These are phyloP conservation scores for Bruguiera sexangula DNA, from an alignment of 345 rosid species.

Conservation along the genomic window DNA sequence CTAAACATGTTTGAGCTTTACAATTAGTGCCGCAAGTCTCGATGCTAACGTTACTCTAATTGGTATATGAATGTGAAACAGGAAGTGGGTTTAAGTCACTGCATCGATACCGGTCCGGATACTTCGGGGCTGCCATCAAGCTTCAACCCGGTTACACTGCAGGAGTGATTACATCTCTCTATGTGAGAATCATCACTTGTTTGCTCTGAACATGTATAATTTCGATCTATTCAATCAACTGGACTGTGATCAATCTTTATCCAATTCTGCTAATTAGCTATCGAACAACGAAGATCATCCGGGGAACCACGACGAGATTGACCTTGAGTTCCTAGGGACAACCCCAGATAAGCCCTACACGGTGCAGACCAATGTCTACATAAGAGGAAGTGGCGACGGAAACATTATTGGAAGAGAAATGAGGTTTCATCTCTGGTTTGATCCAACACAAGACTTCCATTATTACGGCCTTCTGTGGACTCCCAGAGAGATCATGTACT, in stretches of 20 bases:
- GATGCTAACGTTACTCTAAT: background rate
- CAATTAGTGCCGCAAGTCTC: too few relatives aligned
- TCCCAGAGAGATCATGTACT: constrained; percentile 60
- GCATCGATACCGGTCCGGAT: constrained; percentile 63
- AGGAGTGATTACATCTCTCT: constrained; percentile 83
- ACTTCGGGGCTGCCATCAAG: constrained; percentile 76
- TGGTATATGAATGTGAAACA: constrained; percentile 24
- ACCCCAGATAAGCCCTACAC: constrained; percentile 66
- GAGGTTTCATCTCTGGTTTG: constrained; percentile 83
- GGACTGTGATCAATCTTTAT: background rate
- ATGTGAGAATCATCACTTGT: constrained; percentile 37
- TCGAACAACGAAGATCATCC: constrained; percentile 83
- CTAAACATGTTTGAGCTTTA: too few relatives aligned
- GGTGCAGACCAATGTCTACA: constrained; percentile 83
- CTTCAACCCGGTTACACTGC: constrained; percentile 92
- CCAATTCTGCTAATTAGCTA: constrained; percentile 37
- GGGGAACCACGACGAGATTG: constrained; percentile 82
- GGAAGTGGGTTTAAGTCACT: constrained; percentile 94
- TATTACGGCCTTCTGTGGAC: constrained; percentile 74
- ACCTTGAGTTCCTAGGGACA: constrained; percentile 86
- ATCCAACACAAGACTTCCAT: constrained; percentile 79
- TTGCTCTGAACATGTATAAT: background rate
- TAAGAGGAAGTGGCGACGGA: constrained; percentile 88
- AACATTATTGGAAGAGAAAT: constrained; percentile 73
- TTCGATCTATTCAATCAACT: background rate